Evolutionary conservation across 805 yeast species (phyloP), one percentile per base, ranked within the genome.

Genomic region (Starmera pachycereana): DNA sequence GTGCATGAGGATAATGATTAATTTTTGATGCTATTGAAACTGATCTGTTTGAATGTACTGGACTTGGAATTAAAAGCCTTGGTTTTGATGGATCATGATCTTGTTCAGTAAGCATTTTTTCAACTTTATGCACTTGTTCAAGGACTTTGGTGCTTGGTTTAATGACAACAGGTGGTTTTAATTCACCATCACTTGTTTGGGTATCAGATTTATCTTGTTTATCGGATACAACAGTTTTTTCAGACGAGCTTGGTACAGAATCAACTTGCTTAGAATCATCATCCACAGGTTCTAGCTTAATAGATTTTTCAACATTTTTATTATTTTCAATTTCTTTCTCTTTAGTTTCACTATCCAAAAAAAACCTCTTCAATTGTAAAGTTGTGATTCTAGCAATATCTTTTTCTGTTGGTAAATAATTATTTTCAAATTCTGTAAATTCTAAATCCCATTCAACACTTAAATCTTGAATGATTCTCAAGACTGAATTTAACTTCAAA

Each of bases 321-420:
- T 29, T 12, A 29, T 8, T 29, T 29, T 29, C 30, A 12, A 12
- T 43, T 28, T 44, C 52, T 35, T 38, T 49, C 40, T 38, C 40
- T 35, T 51, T 48, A 35, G 47, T 56, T 29, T 45, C 56, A 33
- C 66, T 70, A 40, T 78, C 88, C 51, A 74, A 61, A 48, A 90
- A 78, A 37, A 89, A 68, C 48, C 80, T 82, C 44, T 79, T 76
- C 51, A 90, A 64, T 54, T 90, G 97, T 50, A 81, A 80, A 4
- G 95, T 83, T 2, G 98, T 89, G 35, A 92, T 84, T 46, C 86
- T 71, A 6, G 95, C 79, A 48, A 92, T 84, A 68, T 92, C 98
- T 52, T 81, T 85, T 57, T 92, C 97, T 8, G 95, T 78, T 1
- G 97, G 97, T 44, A 90, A 70, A 54, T 73, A 92, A 16, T 70